phyloP scores from a whole-genome alignment of 192 early-diverging fungal species.

The Podila epigama region DNA sequence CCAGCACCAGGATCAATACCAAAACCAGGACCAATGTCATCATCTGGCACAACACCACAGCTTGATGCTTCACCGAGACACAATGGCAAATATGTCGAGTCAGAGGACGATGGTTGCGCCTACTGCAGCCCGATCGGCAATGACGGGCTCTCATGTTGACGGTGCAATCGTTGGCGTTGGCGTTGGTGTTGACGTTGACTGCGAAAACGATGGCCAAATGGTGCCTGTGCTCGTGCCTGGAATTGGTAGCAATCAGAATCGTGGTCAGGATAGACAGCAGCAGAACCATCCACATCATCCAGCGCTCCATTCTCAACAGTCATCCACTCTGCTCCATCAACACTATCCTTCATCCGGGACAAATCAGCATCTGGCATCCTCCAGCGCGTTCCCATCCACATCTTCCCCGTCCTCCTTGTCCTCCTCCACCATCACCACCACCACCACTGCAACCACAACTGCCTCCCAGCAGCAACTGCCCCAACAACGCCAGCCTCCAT shows the following conservation, averaged over 20 bases:
- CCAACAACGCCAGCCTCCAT: no score
- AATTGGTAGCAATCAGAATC: background rate
- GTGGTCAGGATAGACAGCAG: background rate
- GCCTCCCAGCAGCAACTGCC: constrained; percentile 11
- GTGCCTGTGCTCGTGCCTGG: background rate
- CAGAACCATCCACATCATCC: constrained; percentile 4
- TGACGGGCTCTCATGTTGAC: no score
- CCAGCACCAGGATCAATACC: background rate
- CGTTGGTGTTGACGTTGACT: background rate
- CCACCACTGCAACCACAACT: no score
- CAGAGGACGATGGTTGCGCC: background rate
- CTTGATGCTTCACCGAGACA: background rate
- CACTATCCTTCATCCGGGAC: background rate
- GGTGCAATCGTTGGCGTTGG: no score
- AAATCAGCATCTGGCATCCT: background rate
- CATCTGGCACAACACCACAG: background rate
- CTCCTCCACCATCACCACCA: background rate
- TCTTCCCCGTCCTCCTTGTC: background rate
- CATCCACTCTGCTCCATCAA: no score
- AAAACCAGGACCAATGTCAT: background rate
- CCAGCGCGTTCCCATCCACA: no score
- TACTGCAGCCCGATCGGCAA: background rate
- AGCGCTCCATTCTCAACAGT: background rate
- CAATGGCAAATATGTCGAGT: background rate
- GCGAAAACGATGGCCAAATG: no score